A percentile compares a stretch with the other conserved stretches of the same genome.
phyloP scores from a whole-genome alignment of 805 yeast species.

The Candida nitratophila region DNA sequence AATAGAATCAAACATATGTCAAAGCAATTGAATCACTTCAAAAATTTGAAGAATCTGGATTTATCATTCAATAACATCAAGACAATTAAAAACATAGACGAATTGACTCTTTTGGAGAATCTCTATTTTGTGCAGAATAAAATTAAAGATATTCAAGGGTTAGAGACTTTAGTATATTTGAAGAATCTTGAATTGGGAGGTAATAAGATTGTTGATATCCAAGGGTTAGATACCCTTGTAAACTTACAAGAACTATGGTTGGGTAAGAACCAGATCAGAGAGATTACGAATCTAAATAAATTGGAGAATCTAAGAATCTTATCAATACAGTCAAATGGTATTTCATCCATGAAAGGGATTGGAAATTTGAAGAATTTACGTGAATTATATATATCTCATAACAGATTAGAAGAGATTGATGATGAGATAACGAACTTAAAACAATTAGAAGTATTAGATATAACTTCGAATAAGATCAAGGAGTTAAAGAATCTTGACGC shows the following conservation, averaged over 20 bases:
- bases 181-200: conserved; percentile 87
- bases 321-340: conserved; percentile 82
- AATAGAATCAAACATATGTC: conserved; percentile 85
- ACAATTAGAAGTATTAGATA: conserved; percentile 68
- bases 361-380: conserved; percentile 65
- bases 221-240: conserved; percentile 48
- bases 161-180: conserved; percentile 50
- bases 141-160: conserved; percentile 62
- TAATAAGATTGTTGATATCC: conserved; percentile 55
- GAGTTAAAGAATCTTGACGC: conserved; percentile 60
- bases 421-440: conserved; percentile 70
- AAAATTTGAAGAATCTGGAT: conserved; percentile 56
- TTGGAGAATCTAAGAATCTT: conserved; percentile 62
- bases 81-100: conserved; percentile 71
- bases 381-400: conserved; percentile 84
- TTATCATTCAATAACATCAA: conserved; percentile 85
- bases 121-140: conserved; percentile 86
- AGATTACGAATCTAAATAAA: conserved; percentile 52
- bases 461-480: conserved; percentile 66
- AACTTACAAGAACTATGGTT: conserved; percentile 79
- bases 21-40: conserved; percentile 54
- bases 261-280: conserved; percentile 75
- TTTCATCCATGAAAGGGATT: conserved; percentile 75
- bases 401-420: conserved; percentile 55
- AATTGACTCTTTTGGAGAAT: conserved; percentile 53